Base-by-base conservation (phyloP, 768 basidiomycete species). In the Neoboletus subvelutipes region DNA sequence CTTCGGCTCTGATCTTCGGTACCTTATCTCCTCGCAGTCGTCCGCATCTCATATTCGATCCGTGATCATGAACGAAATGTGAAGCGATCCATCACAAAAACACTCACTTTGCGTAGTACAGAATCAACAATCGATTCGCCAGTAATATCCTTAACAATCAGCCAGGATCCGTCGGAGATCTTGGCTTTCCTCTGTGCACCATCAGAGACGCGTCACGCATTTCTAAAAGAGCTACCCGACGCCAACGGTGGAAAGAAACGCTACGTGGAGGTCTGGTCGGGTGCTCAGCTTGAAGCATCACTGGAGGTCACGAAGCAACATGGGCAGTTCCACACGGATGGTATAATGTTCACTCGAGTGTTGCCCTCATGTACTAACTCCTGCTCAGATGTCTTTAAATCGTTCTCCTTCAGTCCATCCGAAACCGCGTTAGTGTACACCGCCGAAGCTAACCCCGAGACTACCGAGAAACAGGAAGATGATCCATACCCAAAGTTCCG, bases 301-400 rank as follows among this genome's bases (percentile, higher is more conserved):
- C 63, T 80, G 31, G 83, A 88, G 36, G 85, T 88, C 18, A 82
- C 84, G 1, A 78, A 83, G 28, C 62, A 64, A 5, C 86, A 88
- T 56, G 82, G 79, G 0, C 75, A 77, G 11, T 88, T 86, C 60
- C 85, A 86, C 61, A 73, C 79, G 5, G 86, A 90, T 60, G 85
- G 87, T 85, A 57, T 55, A 1, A 6, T 20, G 67, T 50, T 34
- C 18, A 15, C 3, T 22, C 9, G 9, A 28, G 13, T 24, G 10
- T 31, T 39, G 2, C 13, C 10, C 6, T 39, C 40, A 9, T 17
- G 5, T 26, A 5, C 43, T 60, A 29, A 60, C 22, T 1, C 13
- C 22, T 8, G 36, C n/a, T 13, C 55, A 88, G 87, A 85, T 50
- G 77, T 72, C 52, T 63, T 86, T 17, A 76, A 76, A 4, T 78